These are phyloP conservation scores for Trichoderma brevicompactum DNA, from an alignment of 2,329 filamentous ascomycete genomes.

Conservation along the genomic window DNA sequence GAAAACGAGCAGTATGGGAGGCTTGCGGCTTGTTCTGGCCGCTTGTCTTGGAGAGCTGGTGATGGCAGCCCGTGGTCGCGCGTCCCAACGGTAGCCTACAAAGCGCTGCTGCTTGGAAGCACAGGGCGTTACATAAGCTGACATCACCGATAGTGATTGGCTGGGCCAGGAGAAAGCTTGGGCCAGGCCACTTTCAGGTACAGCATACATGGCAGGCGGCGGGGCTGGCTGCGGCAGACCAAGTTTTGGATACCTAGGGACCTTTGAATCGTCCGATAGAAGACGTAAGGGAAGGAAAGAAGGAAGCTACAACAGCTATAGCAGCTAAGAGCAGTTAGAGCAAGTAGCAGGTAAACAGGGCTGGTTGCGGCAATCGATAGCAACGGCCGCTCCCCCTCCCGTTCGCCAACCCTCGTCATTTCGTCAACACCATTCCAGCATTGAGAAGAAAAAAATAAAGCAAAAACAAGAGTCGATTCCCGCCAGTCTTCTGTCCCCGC, in stretches of 20 bases:
- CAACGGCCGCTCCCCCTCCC: constrained; percentile 16
- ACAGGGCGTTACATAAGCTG: constrained; percentile 39
- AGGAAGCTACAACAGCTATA: background rate
- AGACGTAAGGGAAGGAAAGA: background rate
- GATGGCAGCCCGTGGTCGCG: constrained; percentile 38
- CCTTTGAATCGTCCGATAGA: background rate
- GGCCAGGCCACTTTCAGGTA: constrained; percentile 18
- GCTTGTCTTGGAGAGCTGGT: constrained; percentile 30
- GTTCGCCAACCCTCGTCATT: constrained; percentile 29
- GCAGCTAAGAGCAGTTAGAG: background rate
- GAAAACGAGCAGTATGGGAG: background rate
- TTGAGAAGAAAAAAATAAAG: background rate
- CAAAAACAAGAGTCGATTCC: background rate
- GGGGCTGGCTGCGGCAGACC: background rate
- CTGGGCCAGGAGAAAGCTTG: constrained; percentile 16
- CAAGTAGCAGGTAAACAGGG: background rate
- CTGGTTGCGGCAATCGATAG: constrained; percentile 24
- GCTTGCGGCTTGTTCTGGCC: background rate
- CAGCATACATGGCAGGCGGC: background rate
- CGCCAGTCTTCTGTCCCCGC: background rate
- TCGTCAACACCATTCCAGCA: constrained; percentile 27
- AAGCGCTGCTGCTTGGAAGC: background rate
- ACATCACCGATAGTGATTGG: constrained; percentile 39
- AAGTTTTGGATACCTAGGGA: constrained; percentile 1
- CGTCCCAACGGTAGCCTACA: constrained; percentile 45